Evolutionary conservation across 228 moss, liverwort and hornwort genomes (phyloP).

Genomic region (Sphagnum magellanicum): DNA sequence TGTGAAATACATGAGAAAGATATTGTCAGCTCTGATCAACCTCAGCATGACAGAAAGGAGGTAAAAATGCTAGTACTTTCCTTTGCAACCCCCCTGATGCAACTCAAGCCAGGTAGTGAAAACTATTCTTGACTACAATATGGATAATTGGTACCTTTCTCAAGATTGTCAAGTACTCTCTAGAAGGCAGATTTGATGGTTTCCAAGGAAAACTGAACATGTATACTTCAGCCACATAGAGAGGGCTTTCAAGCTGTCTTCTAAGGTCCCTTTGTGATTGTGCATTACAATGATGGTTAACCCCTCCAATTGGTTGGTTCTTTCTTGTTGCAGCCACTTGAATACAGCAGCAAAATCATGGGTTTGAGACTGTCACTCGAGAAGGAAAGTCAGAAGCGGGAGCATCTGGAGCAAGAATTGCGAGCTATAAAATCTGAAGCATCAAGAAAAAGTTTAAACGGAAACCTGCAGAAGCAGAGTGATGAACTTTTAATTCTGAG

Average conservation of each 20-base stretch:
- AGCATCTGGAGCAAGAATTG: conserved; percentile 50
- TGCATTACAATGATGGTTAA: not conserved
- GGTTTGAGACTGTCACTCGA: conserved; percentile 53
- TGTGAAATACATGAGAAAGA: conserved; percentile 31
- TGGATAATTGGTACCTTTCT: not conserved
- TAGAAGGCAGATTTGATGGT: not conserved
- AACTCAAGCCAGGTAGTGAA: not conserved
- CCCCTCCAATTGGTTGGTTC: too few species aligned
- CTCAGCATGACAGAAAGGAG: conserved; percentile 30
- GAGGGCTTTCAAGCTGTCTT: not conserved
- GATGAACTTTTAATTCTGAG: conserved; percentile 58
- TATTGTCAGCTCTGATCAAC: conserved; percentile 23
- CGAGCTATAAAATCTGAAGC: conserved; percentile 29
- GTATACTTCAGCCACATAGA: too few species aligned
- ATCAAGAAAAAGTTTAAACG: conserved; percentile 40
- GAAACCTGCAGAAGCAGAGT: conserved; percentile 37
- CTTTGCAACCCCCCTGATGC: not conserved
- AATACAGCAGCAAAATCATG: conserved; percentile 30
- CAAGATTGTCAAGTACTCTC: not conserved
- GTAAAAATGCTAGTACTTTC: conserved; percentile 1
- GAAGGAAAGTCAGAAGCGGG: conserved; percentile 55
- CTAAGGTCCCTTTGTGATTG: not conserved
- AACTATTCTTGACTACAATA: not conserved
- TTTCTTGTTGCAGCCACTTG: conserved; percentile 24
- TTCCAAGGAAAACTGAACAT: too few species aligned